phyloP scores from a whole-genome alignment of 2,329 filamentous ascomycete genomes.

The Emergomyces pasteurianus region DNA sequence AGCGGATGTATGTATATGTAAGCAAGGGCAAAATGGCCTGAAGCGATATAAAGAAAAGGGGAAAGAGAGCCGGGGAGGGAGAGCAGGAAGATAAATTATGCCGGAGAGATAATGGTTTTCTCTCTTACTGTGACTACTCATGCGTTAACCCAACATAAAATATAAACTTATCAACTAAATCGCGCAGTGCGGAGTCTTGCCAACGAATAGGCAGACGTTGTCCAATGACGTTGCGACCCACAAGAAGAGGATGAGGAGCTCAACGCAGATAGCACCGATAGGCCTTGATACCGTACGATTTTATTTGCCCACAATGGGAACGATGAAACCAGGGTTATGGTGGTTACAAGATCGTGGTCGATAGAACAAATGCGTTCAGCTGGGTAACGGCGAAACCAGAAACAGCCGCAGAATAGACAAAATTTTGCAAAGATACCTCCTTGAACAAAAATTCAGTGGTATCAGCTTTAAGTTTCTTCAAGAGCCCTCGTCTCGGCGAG shows the following conservation, averaged over 20 bases:
- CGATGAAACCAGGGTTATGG: conserved; percentile 44
- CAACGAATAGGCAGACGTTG: conserved; percentile 50
- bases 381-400: conserved; percentile 12
- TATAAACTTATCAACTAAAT: conserved; percentile 45
- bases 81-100: neutral
- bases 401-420: conserved; percentile 13
- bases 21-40: neutral
- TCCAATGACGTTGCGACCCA: conserved; percentile 51
- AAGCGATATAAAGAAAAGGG: neutral
- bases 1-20: neutral
- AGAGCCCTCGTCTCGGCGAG: conserved; percentile 35
- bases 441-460: conserved; percentile 43
- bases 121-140: conserved; percentile 41
- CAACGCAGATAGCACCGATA: conserved; percentile 50
- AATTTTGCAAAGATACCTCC: conserved; percentile 26
- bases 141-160: conserved; percentile 46
- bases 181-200: conserved; percentile 48
- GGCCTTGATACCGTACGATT: conserved; percentile 48
- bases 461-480: conserved; percentile 40
- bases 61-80: neutral
- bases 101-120: neutral
- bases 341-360: conserved; percentile 46
- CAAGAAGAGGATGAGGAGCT: conserved; percentile 48
- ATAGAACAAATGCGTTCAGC: conserved; percentile 22
- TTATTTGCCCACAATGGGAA: conserved; percentile 44